Conservation (phyloP, 768 basidiomycete genomes). For the Chalciporus piperatus region DNA sequence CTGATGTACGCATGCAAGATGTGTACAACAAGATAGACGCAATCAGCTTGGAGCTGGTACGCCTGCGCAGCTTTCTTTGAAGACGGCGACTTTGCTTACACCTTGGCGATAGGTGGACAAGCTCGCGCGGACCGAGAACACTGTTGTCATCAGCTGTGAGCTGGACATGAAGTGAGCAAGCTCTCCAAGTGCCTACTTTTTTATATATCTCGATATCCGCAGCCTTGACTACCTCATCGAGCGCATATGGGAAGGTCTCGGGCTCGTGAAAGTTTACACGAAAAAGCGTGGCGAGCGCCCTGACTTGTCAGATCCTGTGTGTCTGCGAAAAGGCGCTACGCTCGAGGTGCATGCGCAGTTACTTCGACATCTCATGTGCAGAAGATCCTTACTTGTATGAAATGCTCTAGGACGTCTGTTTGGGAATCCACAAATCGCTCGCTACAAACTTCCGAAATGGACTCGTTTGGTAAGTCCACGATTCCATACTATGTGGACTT, state of each 20-base stretch:
- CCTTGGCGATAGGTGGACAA: constrained; percentile 59
- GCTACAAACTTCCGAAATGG: constrained; percentile 92
- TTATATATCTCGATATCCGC: constrained; percentile 1
- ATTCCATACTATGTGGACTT: background rate
- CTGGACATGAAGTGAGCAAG: constrained; percentile 77
- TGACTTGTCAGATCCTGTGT: constrained; percentile 88
- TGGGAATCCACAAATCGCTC: constrained; percentile 88
- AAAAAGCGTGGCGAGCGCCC: constrained; percentile 96
- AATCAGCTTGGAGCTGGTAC: constrained; percentile 68
- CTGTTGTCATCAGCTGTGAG: constrained; percentile 96
- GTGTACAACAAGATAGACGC: constrained; percentile 98
- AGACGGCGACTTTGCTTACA: background rate
- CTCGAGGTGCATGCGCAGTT: constrained; percentile 61
- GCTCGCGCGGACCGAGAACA: constrained; percentile 74
- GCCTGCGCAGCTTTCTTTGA: background rate
- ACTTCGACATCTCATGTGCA: background rate
- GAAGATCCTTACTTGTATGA: background rate
- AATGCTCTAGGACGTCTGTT: constrained; percentile 69
- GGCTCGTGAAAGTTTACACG: constrained; percentile 89
- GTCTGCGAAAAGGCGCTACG: constrained; percentile 86
- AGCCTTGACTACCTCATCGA: constrained; percentile 75
- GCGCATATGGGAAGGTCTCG: constrained; percentile 77
- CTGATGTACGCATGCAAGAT: constrained; percentile 42
- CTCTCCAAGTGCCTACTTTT: background rate
- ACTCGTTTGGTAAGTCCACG: constrained; percentile 74